Evolutionary conservation across 1,284 basidiomycete genomes (phyloP).

Genomic region (Apiotrichum mycotoxinovorans): DNA sequence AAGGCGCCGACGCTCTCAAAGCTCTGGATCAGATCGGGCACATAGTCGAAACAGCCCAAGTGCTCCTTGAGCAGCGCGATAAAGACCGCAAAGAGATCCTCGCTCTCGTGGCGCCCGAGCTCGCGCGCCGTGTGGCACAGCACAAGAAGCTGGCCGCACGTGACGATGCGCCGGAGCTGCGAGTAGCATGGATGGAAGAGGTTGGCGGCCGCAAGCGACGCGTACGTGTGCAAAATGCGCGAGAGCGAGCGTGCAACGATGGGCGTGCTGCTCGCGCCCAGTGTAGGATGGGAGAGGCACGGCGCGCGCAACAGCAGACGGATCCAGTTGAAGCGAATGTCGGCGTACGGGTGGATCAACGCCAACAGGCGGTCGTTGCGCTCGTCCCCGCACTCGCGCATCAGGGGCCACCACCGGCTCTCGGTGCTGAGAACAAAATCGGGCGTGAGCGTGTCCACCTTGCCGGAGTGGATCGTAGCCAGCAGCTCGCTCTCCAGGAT

Average conservation of each 20-base stretch:
- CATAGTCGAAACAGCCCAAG: constrained; percentile 14
- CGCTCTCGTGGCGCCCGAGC: constrained; percentile 17
- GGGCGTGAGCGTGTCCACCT: constrained; percentile 24
- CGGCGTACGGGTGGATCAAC: constrained; percentile 21
- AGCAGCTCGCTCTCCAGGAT: constrained; percentile 23
- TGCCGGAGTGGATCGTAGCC: constrained; percentile 21
- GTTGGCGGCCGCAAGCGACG: constrained; percentile 14
- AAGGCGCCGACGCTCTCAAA: constrained; percentile 19
- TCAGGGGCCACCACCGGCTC: constrained; percentile 20
- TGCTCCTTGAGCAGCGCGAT: constrained; percentile 18
- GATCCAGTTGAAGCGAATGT: constrained; percentile 30
- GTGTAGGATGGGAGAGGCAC: constrained; percentile 17
- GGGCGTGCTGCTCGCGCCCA: constrained; percentile 17
- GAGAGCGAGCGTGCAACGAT: constrained; percentile 24
- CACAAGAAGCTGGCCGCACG: constrained; percentile 29
- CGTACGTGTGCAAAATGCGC: constrained; percentile 27
- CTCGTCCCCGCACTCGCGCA: constrained; percentile 18
- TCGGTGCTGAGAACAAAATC: constrained; percentile 25
- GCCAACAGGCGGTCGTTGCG: constrained; percentile 12
- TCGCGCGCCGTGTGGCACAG: constrained; percentile 24
- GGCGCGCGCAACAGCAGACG: constrained; percentile 27
- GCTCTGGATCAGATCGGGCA: constrained; percentile 13
- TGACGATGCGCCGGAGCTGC: constrained; percentile 25
- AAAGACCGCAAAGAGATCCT: constrained; percentile 20
- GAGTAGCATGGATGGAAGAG: constrained; percentile 27